Evolutionary conservation across 768 basidiomycete species (phyloP).

Genomic region (Chalciporus piperatus): DNA sequence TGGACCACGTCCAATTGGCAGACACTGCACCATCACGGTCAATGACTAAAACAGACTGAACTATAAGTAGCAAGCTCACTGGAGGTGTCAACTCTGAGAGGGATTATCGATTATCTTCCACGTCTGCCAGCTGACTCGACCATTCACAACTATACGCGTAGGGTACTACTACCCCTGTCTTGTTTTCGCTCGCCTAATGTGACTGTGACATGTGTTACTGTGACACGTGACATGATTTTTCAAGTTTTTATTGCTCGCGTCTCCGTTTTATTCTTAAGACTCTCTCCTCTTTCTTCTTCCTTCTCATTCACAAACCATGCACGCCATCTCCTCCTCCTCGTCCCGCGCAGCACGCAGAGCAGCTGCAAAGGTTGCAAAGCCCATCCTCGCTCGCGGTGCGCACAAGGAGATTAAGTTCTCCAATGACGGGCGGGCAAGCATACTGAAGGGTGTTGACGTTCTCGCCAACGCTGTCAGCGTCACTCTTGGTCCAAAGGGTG

Average conservation of each 20-base stretch:
- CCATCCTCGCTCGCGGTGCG: slow-evolving; percentile 62
- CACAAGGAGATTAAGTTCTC: slow-evolving; percentile 98
- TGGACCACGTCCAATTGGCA: no score
- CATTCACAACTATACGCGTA: no score
- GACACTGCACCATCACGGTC: no score
- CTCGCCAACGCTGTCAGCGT: slow-evolving; percentile 96
- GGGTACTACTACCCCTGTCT: no score
- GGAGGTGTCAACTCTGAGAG: no score
- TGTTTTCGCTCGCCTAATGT: no score
- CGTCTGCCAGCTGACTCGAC: no score
- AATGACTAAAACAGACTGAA: no score
- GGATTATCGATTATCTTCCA: no score
- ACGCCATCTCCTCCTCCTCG: slow-evolving; percentile 66
- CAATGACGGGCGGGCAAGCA: slow-evolving; percentile 90
- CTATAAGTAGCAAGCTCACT: no score
- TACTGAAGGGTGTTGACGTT: slow-evolving; percentile 93
- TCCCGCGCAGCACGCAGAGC: slow-evolving; percentile 67
- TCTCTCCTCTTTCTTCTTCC: slow-evolving; percentile 8
- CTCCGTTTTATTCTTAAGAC: background rate
- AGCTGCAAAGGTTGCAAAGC: slow-evolving; percentile 54
- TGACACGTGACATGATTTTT: slow-evolving; percentile 31
- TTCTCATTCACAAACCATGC: slow-evolving; percentile 46
- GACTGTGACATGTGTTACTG: slow-evolving; percentile 4
- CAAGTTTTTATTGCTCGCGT: slow-evolving; percentile 26
- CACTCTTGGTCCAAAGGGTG: slow-evolving; percentile 95